Base-by-base conservation (phyloP, 495 filamentous ascomycete species). In the Annulohypoxylon nitens region DNA sequence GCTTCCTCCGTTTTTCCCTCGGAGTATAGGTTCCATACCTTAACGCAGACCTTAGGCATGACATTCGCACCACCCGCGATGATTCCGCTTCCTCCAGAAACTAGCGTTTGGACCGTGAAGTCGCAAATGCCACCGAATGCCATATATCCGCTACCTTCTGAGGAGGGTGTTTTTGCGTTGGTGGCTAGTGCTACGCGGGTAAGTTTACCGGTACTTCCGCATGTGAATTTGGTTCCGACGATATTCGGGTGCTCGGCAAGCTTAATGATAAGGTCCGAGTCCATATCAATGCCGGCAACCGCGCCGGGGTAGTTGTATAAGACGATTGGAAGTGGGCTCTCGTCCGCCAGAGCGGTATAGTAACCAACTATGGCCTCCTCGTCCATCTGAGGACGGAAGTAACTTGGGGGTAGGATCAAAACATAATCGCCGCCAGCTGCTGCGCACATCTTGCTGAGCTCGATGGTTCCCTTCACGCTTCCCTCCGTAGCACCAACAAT, bases 301-400 rank as follows among this genome's bases (percentile, higher is more conserved):
- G 93, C 93, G 39, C 93, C 93, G 1, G 93, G 93, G 82, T 97
- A 97, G 85, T 97, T 97, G 85, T 97, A 96, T 11, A 97, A 84
- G 62, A 95, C 88, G n/a, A 97, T 82, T 2, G 93, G 92, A 14
- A 97, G 79, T 6, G 93, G 93, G 23, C 89, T 91, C 10, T 74
- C 84, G 77, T 95, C 91, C 25, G 93, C 93, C 1, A 96, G 92
- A 34, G 85, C 83, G 14, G 87, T 90, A 84, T 91, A 97, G 85
- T 91, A 97, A 73, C 90, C 89, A 73, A 90, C 89, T 34, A 97
- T 84, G 39, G 92, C 88, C 59, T 91, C 88, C 74, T 96, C 92
- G 77, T 92, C 92, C 81, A 93, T 92, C 37, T 90, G 90, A 61
- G 84, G 85, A 25, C 93, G 90, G 86, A 94, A 97, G 82, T 96